Conservation (phyloP, 768 basidiomycete species). For the Leccinum longicurvipes region DNA sequence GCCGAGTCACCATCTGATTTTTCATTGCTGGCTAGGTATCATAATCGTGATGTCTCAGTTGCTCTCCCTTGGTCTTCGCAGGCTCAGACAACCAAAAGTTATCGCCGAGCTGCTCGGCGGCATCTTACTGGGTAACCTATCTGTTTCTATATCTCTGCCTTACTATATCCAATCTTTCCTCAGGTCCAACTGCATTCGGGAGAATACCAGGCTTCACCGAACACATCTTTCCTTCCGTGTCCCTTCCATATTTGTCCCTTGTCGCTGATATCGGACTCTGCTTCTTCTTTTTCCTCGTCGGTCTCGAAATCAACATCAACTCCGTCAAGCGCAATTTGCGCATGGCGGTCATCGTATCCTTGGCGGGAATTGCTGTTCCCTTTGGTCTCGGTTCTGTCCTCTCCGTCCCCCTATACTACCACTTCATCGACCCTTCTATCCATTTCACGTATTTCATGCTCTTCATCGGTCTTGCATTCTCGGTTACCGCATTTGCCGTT, state of each 20-base stretch:
- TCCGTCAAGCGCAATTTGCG: slow-evolving; percentile 77
- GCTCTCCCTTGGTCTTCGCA: slow-evolving; percentile 66
- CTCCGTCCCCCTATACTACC: slow-evolving; percentile 48
- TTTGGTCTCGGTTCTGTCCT: slow-evolving; percentile 81
- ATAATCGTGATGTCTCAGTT: slow-evolving; percentile 79
- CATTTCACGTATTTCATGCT: slow-evolving; percentile 91
- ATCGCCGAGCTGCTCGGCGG: slow-evolving; percentile 86
- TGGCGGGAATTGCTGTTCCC: slow-evolving; percentile 83
- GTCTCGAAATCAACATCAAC: slow-evolving; percentile 80
- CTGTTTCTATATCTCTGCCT: too few species aligned
- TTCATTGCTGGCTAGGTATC: slow-evolving; percentile 46
- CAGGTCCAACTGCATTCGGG: too few species aligned
- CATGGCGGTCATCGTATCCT: slow-evolving; percentile 63
- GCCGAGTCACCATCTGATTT: not conserved
- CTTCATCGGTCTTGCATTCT: slow-evolving; percentile 89
- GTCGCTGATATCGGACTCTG: too few species aligned
- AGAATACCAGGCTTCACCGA: too few species aligned
- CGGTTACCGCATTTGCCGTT: slow-evolving; percentile 84
- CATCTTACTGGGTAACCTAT: slow-evolving; percentile 79
- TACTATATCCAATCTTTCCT: too few species aligned
- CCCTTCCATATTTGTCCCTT: slow-evolving; percentile 75
- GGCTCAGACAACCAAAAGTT: slow-evolving; percentile 79
- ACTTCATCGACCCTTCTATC: slow-evolving; percentile 62
- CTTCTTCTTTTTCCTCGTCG: too few species aligned
- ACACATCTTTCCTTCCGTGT: slow-evolving; percentile 71